Percentiles rank a stretch among this genome's conserved stretches.
These are phyloP conservation scores for Yarrowia porcina DNA, from an alignment of 805 yeast species.

Conservation along the genomic window DNA sequence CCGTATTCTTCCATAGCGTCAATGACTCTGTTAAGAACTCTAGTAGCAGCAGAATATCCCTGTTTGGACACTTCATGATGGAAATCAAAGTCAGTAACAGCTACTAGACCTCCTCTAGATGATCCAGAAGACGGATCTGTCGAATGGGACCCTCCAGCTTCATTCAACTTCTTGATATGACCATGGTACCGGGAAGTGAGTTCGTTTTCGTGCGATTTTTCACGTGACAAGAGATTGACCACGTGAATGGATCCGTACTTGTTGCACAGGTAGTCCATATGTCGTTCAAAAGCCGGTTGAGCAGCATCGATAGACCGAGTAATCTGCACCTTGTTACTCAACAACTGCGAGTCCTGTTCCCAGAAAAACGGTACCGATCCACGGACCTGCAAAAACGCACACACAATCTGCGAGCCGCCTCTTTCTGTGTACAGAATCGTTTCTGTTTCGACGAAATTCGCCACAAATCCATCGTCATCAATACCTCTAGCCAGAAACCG, in stretches of 20 bases:
- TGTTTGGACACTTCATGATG: conserved; percentile 90
- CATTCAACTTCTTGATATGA: conserved; percentile 45
- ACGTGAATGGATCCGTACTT: conserved; percentile 86
- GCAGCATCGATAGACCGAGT: conserved; percentile 91
- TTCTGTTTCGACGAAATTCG: conserved; percentile 94
- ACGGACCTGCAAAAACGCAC: conserved; percentile 82
- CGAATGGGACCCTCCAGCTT: conserved; percentile 30
- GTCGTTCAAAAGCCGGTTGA: conserved; percentile 82
- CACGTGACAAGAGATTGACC: conserved; percentile 72
- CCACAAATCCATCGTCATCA: conserved; percentile 92
- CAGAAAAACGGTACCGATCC: conserved; percentile 96
- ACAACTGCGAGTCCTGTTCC: conserved; percentile 92
- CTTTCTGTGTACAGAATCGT: conserved; percentile 54
- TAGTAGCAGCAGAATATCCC: conserved; percentile 79
- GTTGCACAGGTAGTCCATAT: conserved; percentile 64
- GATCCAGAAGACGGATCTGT: conserved; percentile 28
- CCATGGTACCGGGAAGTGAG: conserved; percentile 62
- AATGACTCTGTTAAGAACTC: conserved; percentile 59
- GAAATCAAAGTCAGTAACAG: conserved; percentile 84
- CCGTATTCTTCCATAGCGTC: conserved; percentile 75
- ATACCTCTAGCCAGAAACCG: conserved; percentile 92
- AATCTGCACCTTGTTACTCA: conserved; percentile 85
- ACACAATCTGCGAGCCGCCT: conserved; percentile 43
- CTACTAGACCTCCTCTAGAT: conserved; percentile 36
- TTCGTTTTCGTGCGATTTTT: conserved; percentile 73